Percentiles rank a stretch among this genome's conserved stretches.
Conservation (phyloP, 2,329 filamentous ascomycete species). For the Elsinoe fawcettii region DNA sequence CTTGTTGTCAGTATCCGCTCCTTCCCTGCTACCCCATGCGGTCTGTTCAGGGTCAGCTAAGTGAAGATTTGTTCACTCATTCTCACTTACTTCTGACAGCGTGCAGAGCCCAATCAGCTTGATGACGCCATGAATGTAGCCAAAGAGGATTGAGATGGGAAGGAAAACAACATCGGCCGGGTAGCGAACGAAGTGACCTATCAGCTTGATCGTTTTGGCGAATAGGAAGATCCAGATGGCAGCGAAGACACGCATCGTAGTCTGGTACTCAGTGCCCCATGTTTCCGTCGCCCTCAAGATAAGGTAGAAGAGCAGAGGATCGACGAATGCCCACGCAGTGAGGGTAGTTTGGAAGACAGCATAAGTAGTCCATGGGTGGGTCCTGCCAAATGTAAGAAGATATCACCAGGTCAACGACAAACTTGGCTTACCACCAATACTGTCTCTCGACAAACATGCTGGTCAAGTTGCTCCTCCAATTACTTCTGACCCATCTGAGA, state of each 20-base stretch:
- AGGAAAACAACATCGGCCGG: slow-evolving; percentile 73
- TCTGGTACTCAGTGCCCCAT: slow-evolving; percentile 26
- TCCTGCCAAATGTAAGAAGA: slow-evolving; percentile 44
- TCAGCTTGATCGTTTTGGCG: slow-evolving; percentile 84
- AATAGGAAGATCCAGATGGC: slow-evolving; percentile 66
- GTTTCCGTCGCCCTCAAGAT: slow-evolving; percentile 59
- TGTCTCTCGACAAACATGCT: slow-evolving; percentile 76
- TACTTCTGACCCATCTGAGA: slow-evolving; percentile 89
- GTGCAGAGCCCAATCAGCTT: slow-evolving; percentile 83
- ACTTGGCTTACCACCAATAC: slow-evolving; percentile 70
- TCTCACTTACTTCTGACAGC: slow-evolving; percentile 50
- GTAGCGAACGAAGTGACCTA: slow-evolving; percentile 78
- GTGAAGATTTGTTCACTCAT: not conserved
- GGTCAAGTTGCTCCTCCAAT: slow-evolving; percentile 94
- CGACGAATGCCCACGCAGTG: slow-evolving; percentile 78
- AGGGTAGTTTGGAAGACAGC: slow-evolving; percentile 88
- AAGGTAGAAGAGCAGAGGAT: slow-evolving; percentile 62
- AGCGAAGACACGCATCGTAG: slow-evolving; percentile 52
- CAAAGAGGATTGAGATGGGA: slow-evolving; percentile 80
- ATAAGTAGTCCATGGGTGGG: slow-evolving; percentile 89
- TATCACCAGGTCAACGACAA: not conserved
- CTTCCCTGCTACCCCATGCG: slow-evolving; percentile 89
- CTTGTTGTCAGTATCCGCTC: slow-evolving; percentile 76
- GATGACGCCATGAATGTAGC: slow-evolving; percentile 86
- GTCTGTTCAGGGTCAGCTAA: slow-evolving; percentile 50